Evolutionary conservation across 495 filamentous ascomycete genomes (phyloP), one percentile per base, ranked within the genome.

Genomic region (Trichoderma asperelloides): DNA sequence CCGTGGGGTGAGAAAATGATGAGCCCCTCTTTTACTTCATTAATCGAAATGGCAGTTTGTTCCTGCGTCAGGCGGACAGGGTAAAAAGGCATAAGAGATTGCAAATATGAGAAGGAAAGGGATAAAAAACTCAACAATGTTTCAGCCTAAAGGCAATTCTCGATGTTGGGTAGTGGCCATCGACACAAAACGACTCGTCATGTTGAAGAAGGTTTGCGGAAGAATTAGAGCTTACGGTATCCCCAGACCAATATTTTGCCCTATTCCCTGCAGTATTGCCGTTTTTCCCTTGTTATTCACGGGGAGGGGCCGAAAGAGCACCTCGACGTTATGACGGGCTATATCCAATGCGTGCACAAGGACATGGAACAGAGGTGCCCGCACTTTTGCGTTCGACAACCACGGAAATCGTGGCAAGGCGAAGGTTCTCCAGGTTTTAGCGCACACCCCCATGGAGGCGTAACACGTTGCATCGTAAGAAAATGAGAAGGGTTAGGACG

Each of bases 381-480:
- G 33, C 33, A 37, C 33, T 37, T 37, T 37, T 37, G 33, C 33
- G 9, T 37, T 37, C 9, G 33, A 37, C 33, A 37, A 37, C 33
- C 5, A 37, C 33, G 33, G 33, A 37, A 37, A 37, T 37, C 33
- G 33, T 2, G 33, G 33, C 33, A 8, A 37, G 33, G 33, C 33
- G 33, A 37, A 37, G 6, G 9, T 51, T 21, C 47, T 23, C 18
- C 18, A 51, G 47, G 18, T 60, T 30, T 60, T 60, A 60, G 55
- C 28, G 55, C 55, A 60, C 23, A 7, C 55, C 55, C 23, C 55
- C 55, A 60, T 60, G 25, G 55, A 60, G 55, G 55, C 55, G 55
- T 60, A 60, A 60, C 55, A 60, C 55, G 55, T 60, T 60, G 55
- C 55, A 60, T 60, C 55, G 55, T 16, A 28, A 60, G 27, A 30